Base-by-base conservation (phyloP, 148 eudicot genomes). In the Talinum fruticosum region DNA sequence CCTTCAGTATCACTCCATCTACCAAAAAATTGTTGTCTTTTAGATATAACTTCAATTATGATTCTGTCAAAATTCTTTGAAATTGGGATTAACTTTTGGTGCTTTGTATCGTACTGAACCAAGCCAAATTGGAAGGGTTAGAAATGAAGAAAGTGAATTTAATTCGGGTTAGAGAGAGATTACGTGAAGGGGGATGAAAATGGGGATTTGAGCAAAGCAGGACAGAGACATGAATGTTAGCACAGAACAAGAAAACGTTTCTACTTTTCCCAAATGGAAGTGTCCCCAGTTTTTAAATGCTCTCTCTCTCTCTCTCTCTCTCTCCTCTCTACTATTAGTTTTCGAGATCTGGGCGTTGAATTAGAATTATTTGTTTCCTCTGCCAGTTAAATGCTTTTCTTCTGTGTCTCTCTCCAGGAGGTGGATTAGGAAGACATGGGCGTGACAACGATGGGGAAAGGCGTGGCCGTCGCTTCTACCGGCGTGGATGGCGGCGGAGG, bases 341-440 rank as follows among this genome's bases (percentile, higher is more conserved):
- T 38, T 66, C 70, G 70, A 66, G 70, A 66, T 66, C 70, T 66
- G 37, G 23, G 37, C 70, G 32, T 12, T 32, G 19, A 66, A 66
- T 26, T n/a, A 62, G 62, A 18, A 54, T 5, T 54, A 54, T n/a
- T 54, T 4, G 62, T n/a, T n/a, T n/a, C n/a, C n/a, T n/a, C n/a
- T n/a, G n/a, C n/a, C n/a, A n/a, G 12, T 41, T 41, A 8, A 6
- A 41, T 41, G 47, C 12, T 41, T 41, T 41, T 41, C 13, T 41
- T 41, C 57, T 16, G 2, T 49, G 3, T 15, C 23, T 19, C n/a
- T 57, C 28, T 57, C 10, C 8, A 28, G 35, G 35, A 10, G 68
- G 68, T 29, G 68, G n/a, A n/a, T n/a, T n/a, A n/a, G n/a, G 70
- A 15, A 33, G 38, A 66, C 70, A 66, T 66, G 37, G 7, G 47